phyloP scores from a whole-genome alignment of 805 yeast genomes.

The Saccharomycopsis sp. region DNA sequence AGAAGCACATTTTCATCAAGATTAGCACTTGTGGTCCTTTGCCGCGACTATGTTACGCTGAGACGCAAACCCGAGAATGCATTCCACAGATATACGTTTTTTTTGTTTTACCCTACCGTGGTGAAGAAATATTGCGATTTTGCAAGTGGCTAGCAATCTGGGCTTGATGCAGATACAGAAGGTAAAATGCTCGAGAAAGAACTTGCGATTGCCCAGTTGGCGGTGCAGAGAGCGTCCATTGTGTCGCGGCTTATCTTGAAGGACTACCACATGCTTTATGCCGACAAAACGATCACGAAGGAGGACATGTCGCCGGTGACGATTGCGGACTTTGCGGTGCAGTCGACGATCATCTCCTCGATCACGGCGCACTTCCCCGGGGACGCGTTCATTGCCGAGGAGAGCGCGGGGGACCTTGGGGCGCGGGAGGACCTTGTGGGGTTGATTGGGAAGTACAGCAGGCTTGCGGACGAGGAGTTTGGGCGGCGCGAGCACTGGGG shows the following conservation, averaged over 20 bases:
- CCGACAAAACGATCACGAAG: conserved; percentile 59
- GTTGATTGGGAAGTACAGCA: conserved; percentile 52
- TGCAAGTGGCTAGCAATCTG: too few relatives aligned
- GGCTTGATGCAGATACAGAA: background rate
- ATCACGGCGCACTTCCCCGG: conserved; percentile 68
- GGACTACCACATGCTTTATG: conserved; percentile 39
- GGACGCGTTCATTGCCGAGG: conserved; percentile 92
- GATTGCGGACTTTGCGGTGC: conserved; percentile 93
- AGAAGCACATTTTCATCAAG: too few relatives aligned
- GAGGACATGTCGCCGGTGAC: conserved; percentile 93
- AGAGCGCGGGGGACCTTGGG: conserved; percentile 63
- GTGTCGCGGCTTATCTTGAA: conserved; percentile 55
- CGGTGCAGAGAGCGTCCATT: conserved; percentile 83
- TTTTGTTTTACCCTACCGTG: too few relatives aligned
- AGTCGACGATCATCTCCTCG: conserved; percentile 83
- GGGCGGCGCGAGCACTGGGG: background rate
- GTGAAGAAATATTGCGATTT: too few relatives aligned
- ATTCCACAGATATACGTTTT: too few relatives aligned
- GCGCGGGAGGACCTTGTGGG: conserved; percentile 40
- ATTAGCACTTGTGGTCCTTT: too few relatives aligned
- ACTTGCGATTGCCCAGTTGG: conserved; percentile 72
- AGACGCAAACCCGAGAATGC: too few relatives aligned
- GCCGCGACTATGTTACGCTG: too few relatives aligned
- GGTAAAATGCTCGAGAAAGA: conserved; percentile 42
- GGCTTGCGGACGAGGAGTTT: conserved; percentile 40